phyloP scores from a whole-genome alignment of 768 basidiomycete genomes.

The Russula emetica region DNA sequence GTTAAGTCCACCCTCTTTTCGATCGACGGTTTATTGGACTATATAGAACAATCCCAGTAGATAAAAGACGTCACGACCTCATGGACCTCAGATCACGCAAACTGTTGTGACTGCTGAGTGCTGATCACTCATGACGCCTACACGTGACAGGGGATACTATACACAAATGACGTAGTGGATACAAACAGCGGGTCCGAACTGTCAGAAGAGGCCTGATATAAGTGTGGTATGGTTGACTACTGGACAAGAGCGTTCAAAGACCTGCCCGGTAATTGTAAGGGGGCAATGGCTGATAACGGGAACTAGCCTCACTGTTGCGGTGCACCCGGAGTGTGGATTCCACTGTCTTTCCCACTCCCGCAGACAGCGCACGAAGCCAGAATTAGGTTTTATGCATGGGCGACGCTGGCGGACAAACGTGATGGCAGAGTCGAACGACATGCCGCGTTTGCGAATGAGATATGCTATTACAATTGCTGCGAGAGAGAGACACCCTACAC shows the following conservation, averaged over 20 bases:
- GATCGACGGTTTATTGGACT: not conserved
- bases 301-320: slow-evolving; percentile 17
- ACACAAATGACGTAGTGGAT: slow-evolving; percentile 17
- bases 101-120: not conserved
- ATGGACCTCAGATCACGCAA: not conserved
- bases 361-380: slow-evolving; percentile 54
- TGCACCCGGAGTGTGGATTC: slow-evolving; percentile 11
- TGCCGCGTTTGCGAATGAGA: slow-evolving; percentile 68
- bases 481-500: slow-evolving; percentile 74
- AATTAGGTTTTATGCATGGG: slow-evolving; percentile 71
- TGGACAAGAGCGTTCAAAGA: slow-evolving; percentile 18
- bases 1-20: not conserved
- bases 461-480: slow-evolving; percentile 76
- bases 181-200: not conserved
- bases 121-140: not conserved
- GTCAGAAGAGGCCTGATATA: slow-evolving; percentile 8
- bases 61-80: not conserved
- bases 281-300: not conserved
- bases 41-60: not conserved
- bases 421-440: slow-evolving; percentile 65
- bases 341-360: slow-evolving; percentile 28
- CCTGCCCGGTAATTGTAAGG: slow-evolving; percentile 7
- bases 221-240: slow-evolving; percentile 6
- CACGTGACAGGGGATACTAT: not conserved
- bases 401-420: slow-evolving; percentile 59